Evolutionary conservation across 129 eudicot species (phyloP), one percentile per base, ranked within the genome.

Genomic region (Sambucus nigra): DNA sequence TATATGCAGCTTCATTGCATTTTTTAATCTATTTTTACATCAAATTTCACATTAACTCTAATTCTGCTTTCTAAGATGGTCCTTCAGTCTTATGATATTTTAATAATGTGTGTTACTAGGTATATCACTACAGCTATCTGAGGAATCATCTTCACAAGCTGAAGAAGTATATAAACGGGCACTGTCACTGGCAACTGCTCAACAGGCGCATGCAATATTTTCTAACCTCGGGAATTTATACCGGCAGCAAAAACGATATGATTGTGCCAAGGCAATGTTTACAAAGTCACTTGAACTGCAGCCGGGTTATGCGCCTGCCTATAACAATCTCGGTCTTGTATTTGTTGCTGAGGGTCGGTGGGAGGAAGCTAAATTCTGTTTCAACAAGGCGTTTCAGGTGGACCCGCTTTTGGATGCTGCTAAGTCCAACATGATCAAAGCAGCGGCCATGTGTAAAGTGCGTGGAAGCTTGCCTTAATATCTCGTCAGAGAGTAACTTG

Each of bases 221-320:
- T 76, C 82, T 42, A 91, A 91, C 77, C 60, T 91, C 32, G 99
- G 99, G 25, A 91, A 91, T 69, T 68, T 79, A 1, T 91, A 86
- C 47, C 57, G 99, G 55, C 99, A 85, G 68, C 68, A 72, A 26
- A 78, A 73, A 61, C 65, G 72, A 55, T 82, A 71, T 51, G 80
- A 91, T 60, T 41, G 47, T 50, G 89, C 95, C 5, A 91, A 86
- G 59, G 99, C 99, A 35, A 86, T 86, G 99, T 91, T 91, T 47
- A 67, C 87, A 8, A 86, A 86, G 70, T 82, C 99, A 13, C 82
- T 91, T 28, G 78, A 91, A 52, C 70, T 91, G 75, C 86, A 72
- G 55, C 95, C 99, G 4, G 99, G 99, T 46, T 91, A 91, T 21
- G 99, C 99, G 0, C 95, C 95, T 26, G 99, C 99, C 0, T 91